A percentile compares a stretch with the other conserved stretches of the same genome.
Evolutionary conservation across 768 basidiomycete species (phyloP).

Genomic region (Pleurotus pulmonarius): DNA sequence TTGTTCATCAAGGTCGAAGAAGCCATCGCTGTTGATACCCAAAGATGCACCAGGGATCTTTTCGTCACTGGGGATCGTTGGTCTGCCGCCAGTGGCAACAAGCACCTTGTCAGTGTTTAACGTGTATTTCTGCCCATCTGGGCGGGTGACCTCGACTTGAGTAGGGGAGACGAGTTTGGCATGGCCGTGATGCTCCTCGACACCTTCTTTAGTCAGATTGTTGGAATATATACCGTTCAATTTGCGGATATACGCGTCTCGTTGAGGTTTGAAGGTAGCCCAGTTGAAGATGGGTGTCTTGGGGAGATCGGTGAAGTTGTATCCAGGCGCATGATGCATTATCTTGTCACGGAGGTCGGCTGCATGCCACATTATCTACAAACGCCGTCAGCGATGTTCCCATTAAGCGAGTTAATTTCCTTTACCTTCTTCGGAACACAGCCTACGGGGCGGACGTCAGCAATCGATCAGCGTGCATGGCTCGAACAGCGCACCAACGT

Average conservation of each 20-base stretch:
- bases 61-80: conserved; percentile 73
- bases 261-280: conserved; percentile 86
- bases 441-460: conserved; percentile 39
- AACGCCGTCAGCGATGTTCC: neutral
- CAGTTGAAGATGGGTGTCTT: conserved; percentile 74
- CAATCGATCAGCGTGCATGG: neutral
- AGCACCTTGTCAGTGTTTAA: conserved; percentile 76
- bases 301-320: conserved; percentile 59
- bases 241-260: conserved; percentile 90
- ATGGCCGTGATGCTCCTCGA: conserved; percentile 81
- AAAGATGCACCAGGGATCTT: conserved; percentile 85
- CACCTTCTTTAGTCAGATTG: conserved; percentile 84
- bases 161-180: conserved; percentile 69
- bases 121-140: conserved; percentile 66
- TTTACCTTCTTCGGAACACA: conserved; percentile 96
- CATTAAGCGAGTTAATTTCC: conserved; percentile 6
- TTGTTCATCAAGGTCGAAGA: conserved; percentile 88
- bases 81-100: conserved; percentile 84
- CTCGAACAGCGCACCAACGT: conserved; percentile 67
- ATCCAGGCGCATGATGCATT: conserved; percentile 66
- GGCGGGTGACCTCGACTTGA: conserved; percentile 67
- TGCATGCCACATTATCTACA: conserved; percentile 96
- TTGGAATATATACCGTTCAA: conserved; percentile 90
- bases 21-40: conserved; percentile 93
- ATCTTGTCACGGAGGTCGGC: conserved; percentile 87